These are phyloP conservation scores for Pyrenochaeta sp. DNA, from an alignment of 2,329 filamentous ascomycete species.

Conservation along the genomic window DNA sequence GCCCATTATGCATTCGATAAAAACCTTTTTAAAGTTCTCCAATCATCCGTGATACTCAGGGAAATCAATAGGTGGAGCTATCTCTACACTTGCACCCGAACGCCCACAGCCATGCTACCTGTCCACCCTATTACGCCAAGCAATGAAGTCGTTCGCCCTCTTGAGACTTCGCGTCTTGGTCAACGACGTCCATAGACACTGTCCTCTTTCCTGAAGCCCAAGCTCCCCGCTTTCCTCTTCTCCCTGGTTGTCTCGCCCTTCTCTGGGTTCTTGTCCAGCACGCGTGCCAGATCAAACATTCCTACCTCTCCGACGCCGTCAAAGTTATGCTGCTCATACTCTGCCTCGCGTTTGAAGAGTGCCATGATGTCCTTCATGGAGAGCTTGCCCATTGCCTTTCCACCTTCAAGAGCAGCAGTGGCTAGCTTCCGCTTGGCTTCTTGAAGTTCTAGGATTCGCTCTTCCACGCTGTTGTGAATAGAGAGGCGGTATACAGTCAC, in stretches of 20 bases:
- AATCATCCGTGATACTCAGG: too few relatives aligned
- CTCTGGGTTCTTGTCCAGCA: slow-evolving; percentile 27
- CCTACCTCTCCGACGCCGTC: slow-evolving; percentile 43
- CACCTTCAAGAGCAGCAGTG: slow-evolving; percentile 87
- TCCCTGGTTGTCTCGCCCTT: slow-evolving; percentile 22
- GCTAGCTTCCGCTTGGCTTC: slow-evolving; percentile 92
- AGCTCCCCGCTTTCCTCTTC: slow-evolving; percentile 38
- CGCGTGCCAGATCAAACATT: slow-evolving; percentile 45
- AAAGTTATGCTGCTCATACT: slow-evolving; percentile 56
- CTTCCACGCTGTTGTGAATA: slow-evolving; percentile 85
- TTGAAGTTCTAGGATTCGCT: slow-evolving; percentile 92
- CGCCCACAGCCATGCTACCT: too few relatives aligned
- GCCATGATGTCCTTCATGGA: slow-evolving; percentile 93
- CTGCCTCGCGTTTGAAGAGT: slow-evolving; percentile 78
- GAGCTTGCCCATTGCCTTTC: slow-evolving; percentile 80
- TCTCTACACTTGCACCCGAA: too few relatives aligned
- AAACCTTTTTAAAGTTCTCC: too few relatives aligned
- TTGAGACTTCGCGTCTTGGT: too few relatives aligned
- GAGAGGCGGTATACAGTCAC: slow-evolving; percentile 96
- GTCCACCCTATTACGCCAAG: too few relatives aligned
- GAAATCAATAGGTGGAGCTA: too few relatives aligned
- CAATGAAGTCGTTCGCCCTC: too few relatives aligned
- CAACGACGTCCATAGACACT: slow-evolving; percentile 53
- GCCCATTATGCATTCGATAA: too few relatives aligned
- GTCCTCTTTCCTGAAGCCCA: slow-evolving; percentile 45